These are phyloP conservation scores for Lasiodiplodia theobromae DNA, from an alignment of 2,329 filamentous ascomycete species.

Conservation along the genomic window DNA sequence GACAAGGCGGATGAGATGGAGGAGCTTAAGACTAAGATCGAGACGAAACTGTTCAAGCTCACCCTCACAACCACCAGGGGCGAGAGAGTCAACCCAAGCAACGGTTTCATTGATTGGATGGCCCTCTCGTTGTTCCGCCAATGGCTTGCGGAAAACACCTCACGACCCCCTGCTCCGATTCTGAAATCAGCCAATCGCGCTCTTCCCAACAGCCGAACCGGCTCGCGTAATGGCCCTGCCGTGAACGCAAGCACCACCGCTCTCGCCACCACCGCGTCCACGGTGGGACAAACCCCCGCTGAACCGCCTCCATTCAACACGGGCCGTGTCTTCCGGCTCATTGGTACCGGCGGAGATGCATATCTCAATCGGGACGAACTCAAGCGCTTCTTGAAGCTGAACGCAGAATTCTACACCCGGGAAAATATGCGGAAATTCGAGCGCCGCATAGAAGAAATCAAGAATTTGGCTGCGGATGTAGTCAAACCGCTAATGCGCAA, in stretches of 20 bases:
- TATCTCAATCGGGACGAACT: constrained; percentile 88
- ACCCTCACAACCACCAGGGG: constrained; percentile 79
- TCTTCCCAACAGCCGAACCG: constrained; percentile 22
- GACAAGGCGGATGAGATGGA: constrained; percentile 94
- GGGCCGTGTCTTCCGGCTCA: constrained; percentile 78
- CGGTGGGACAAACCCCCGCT: constrained; percentile 40
- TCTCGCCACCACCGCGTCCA: constrained; percentile 21
- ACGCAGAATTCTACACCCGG: constrained; percentile 80
- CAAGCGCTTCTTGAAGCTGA: constrained; percentile 86
- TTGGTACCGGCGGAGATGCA: constrained; percentile 69
- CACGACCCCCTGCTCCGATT: constrained; percentile 68
- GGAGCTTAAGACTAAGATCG: constrained; percentile 79
- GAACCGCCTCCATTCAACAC: constrained; percentile 51
- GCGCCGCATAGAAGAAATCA: constrained; percentile 86
- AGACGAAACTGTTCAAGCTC: constrained; percentile 82
- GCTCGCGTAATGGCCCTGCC: constrained; percentile 8
- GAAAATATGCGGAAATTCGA: constrained; percentile 90
- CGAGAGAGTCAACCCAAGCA: constrained; percentile 80
- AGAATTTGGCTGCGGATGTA: constrained; percentile 79
- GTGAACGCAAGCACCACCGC: constrained; percentile 17
- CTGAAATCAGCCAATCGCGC: constrained; percentile 45
- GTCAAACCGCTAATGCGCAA: constrained; percentile 88
- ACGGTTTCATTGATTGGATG: constrained; percentile 88
- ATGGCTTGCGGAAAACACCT: constrained; percentile 91
- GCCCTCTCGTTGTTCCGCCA: constrained; percentile 87